Evolutionary conservation across 2,329 filamentous ascomycete genomes (phyloP).

Genomic region (Curvularia sp.): DNA sequence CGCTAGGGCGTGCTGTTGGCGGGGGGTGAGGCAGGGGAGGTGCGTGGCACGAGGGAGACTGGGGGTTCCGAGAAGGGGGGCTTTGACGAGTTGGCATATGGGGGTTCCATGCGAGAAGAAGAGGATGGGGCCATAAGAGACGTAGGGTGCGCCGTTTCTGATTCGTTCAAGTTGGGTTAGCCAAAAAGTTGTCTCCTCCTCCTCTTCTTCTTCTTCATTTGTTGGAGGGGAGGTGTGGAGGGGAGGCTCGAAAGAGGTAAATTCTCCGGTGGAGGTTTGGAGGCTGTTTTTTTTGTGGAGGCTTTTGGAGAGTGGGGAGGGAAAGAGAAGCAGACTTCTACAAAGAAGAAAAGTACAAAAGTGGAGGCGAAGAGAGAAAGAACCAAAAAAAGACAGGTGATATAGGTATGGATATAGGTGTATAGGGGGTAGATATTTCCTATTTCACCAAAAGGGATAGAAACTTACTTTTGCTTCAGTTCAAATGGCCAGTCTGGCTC

Average conservation of each 20-base stretch:
- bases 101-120: slow-evolving; percentile 48
- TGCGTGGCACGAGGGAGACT: slow-evolving; percentile 39
- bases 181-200: not conserved
- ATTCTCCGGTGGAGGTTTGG: not conserved
- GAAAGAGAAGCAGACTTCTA: not conserved
- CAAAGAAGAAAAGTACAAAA: not conserved
- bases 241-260: not conserved
- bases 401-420: not conserved
- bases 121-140: slow-evolving; percentile 45
- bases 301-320: not conserved
- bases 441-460: not conserved
- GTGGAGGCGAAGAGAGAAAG: not conserved
- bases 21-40: slow-evolving; percentile 41
- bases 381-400: not conserved
- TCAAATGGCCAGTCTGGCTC: slow-evolving; percentile 49
- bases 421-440: not conserved
- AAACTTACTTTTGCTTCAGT: slow-evolving; percentile 47
- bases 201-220: not conserved
- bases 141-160: slow-evolving; percentile 40
- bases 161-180: slow-evolving; percentile 5
- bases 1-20: slow-evolving; percentile 42
- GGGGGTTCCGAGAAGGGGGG: slow-evolving; percentile 47
- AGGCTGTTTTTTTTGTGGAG: not conserved
- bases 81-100: slow-evolving; percentile 50
- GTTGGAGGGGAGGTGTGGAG: not conserved